Conservation (phyloP, 176 grass and related monocot genomes). For the Musa acuminata region DNA sequence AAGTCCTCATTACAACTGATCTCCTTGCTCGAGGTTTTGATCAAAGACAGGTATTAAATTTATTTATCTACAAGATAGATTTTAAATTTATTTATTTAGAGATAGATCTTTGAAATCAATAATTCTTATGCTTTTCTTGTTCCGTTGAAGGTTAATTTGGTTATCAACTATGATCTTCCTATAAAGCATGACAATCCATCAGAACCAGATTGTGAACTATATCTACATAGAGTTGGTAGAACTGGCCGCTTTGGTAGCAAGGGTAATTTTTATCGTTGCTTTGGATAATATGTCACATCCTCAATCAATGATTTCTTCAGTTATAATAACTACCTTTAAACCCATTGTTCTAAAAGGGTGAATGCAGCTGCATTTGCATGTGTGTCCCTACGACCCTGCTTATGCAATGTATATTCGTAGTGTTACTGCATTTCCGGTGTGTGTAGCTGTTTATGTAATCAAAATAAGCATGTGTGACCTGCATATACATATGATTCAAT, state of each 20-base stretch:
- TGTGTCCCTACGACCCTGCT: no score
- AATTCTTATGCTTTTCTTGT: slow-evolving; percentile 15
- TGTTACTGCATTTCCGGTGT: no score
- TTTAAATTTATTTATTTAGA: slow-evolving; percentile 9
- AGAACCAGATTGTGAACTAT: slow-evolving; percentile 84
- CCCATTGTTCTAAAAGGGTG: no score
- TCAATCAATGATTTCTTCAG: no score
- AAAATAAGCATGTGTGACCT: no score
- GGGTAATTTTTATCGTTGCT: slow-evolving; percentile 32
- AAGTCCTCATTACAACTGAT: slow-evolving; percentile 86
- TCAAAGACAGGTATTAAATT: slow-evolving; percentile 74
- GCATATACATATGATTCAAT: no score
- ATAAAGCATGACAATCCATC: slow-evolving; percentile 47
- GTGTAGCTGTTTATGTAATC: no score
- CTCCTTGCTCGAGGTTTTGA: slow-evolving; percentile 91
- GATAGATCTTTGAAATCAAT: not conserved
- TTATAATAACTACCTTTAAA: no score
- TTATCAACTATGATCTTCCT: slow-evolving; percentile 93
- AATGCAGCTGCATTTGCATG: no score
- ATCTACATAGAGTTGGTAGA: slow-evolving; percentile 94
- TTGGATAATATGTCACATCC: not conserved
- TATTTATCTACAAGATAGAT: slow-evolving; percentile 39
- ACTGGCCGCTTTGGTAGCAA: slow-evolving; percentile 90
- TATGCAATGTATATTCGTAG: no score
- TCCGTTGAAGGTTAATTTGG: slow-evolving; percentile 67